Evolutionary conservation across 345 rosid species (phyloP).

Genomic region (Euphorbia pulcherrima): DNA sequence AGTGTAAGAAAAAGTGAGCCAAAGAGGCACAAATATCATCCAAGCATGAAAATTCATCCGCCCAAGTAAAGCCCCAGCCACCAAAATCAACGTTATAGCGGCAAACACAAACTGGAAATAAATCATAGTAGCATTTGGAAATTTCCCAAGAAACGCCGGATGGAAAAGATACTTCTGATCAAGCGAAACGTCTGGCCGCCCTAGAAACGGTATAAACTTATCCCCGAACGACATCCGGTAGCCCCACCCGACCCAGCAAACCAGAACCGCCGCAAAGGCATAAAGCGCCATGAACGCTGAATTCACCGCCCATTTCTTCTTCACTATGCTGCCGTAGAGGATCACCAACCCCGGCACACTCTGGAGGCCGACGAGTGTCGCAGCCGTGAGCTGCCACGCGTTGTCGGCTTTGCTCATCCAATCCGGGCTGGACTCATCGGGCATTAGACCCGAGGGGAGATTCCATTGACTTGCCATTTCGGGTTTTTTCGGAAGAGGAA

Average conservation of each 20-base stretch:
- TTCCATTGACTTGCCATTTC: conserved; percentile 8
- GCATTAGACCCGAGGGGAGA: conserved; percentile 37
- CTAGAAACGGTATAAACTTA: conserved; percentile 36
- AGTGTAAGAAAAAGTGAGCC: conserved; percentile 65
- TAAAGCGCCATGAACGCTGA: conserved; percentile 73
- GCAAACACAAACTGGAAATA: conserved; percentile 63
- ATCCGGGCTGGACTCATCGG: conserved; percentile 37
- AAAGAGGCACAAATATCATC: conserved; percentile 68
- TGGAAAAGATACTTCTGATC: conserved; percentile 37
- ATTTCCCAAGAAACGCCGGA: conserved; percentile 14
- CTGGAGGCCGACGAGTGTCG: conserved; percentile 60
- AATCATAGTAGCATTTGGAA: conserved; percentile 61
- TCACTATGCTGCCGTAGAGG: conserved; percentile 61
- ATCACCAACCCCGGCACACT: conserved; percentile 67
- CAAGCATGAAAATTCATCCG: conserved; percentile 69
- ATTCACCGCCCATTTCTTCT: conserved; percentile 78
- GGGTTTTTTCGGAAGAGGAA: too few relatives aligned
- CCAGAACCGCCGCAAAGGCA: conserved; percentile 56
- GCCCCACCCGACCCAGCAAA: conserved; percentile 74
- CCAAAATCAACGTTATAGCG: conserved; percentile 53
- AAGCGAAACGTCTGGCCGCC: conserved; percentile 40
- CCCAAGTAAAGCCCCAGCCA: conserved; percentile 60
- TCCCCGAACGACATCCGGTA: conserved; percentile 51
- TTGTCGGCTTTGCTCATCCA: conserved; percentile 75
- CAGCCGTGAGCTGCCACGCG: conserved; percentile 67